Conservation (phyloP, 202 grass and related monocot genomes). For the Eragrostis tef region DNA sequence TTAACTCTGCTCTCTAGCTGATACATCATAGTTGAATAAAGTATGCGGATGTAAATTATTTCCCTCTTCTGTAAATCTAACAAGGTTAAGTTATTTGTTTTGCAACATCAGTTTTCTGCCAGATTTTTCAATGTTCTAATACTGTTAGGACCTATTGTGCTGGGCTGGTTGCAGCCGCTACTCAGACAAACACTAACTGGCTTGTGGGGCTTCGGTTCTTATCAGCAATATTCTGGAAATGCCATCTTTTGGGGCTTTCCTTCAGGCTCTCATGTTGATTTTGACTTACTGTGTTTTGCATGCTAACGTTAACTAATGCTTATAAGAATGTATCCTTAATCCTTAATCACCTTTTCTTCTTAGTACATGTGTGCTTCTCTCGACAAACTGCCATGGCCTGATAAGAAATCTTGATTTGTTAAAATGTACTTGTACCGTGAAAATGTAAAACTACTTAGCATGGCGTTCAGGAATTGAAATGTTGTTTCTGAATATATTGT, state of each 20-base stretch:
- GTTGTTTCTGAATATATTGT: constrained; percentile 9
- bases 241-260: not conserved
- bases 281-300: not conserved
- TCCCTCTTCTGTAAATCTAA: not conserved
- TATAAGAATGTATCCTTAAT: constrained; percentile 33
- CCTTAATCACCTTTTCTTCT: not conserved
- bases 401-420: not conserved
- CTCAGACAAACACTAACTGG: not conserved
- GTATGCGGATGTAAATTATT: not conserved
- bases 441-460: not conserved
- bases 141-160: not conserved
- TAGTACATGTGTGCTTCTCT: constrained; percentile 10
- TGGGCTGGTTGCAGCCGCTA: not conserved
- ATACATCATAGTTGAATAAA: not conserved
- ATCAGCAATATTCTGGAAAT: not conserved
- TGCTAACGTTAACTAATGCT: not conserved
- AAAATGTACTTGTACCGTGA: not conserved
- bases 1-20: too few relatives aligned
- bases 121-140: too few relatives aligned
- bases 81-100: constrained; percentile 1
- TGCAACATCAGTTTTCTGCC: not conserved
- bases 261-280: not conserved
- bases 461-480: not conserved
- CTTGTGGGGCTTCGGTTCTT: not conserved
- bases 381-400: not conserved